phyloP scores from a whole-genome alignment of 495 filamentous ascomycete genomes.

The Geopyxis carbonaria region DNA sequence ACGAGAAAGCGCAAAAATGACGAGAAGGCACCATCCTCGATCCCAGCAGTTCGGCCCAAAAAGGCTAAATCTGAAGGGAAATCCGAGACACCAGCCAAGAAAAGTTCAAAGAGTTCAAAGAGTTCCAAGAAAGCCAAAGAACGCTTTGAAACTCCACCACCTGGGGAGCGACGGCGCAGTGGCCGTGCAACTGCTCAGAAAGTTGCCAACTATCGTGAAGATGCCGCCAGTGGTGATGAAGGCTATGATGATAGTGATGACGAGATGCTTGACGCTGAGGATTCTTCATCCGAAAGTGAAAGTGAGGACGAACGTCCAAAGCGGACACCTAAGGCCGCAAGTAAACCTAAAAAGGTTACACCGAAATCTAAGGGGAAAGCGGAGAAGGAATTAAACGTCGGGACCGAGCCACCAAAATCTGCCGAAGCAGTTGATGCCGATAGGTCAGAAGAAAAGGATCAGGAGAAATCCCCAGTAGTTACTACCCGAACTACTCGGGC shows the following conservation, averaged over 20 bases:
- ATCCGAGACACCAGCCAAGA: constrained; percentile 15
- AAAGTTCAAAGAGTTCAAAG: constrained; percentile 27
- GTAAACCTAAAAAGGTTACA: too few relatives aligned
- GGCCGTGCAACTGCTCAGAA: constrained; percentile 27
- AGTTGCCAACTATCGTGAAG: constrained; percentile 22
- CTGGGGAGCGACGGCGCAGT: constrained; percentile 26
- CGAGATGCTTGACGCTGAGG: constrained; percentile 37
- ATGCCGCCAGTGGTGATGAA: constrained; percentile 14
- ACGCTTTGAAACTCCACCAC: not conserved
- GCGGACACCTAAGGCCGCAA: too few relatives aligned
- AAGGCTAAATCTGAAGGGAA: constrained; percentile 5
- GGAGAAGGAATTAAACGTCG: too few relatives aligned
- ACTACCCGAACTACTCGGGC: too few relatives aligned
- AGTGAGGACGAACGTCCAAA: too few relatives aligned
- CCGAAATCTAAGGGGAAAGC: too few relatives aligned
- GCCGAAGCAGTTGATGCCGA: too few relatives aligned
- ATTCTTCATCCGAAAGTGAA: constrained; percentile 16
- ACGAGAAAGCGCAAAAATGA: constrained; percentile 9
- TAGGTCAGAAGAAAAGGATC: too few relatives aligned
- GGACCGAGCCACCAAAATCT: too few relatives aligned
- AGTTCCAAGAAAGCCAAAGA: constrained; percentile 15
- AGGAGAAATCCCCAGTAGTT: too few relatives aligned
- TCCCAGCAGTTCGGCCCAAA: not conserved
- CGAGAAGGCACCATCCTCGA: constrained; percentile 10
- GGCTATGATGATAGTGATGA: constrained; percentile 27